These are phyloP conservation scores for Pyrrhoderma noxium DNA, from an alignment of 1,284 basidiomycete genomes.

Conservation along the genomic window DNA sequence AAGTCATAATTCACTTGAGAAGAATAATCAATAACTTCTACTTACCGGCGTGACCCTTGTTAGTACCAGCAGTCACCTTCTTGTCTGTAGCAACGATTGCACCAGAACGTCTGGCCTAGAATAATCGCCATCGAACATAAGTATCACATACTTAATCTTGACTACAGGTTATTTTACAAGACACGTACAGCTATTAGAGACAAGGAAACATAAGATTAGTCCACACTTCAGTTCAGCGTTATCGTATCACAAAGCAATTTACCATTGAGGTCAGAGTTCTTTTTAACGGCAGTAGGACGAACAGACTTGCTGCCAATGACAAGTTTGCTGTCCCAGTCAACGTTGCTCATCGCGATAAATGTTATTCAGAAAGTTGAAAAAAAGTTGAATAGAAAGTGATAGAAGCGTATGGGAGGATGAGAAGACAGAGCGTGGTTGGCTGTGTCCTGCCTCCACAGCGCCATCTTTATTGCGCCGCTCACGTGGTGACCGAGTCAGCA, in stretches of 20 bases:
- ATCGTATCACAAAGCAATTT: conserved; percentile 13
- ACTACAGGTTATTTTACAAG: too few relatives aligned
- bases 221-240: too few relatives aligned
- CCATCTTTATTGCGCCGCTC: conserved; percentile 8
- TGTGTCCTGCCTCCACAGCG: background rate
- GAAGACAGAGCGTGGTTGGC: background rate
- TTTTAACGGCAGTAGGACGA: conserved; percentile 64
- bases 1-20: background rate
- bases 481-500: conserved; percentile 7
- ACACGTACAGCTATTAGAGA: too few relatives aligned
- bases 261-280: conserved; percentile 68
- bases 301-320: conserved; percentile 75
- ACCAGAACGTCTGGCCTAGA: conserved; percentile 62
- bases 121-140: too few relatives aligned
- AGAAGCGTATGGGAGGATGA: background rate
- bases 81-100: conserved; percentile 74
- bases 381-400: background rate
- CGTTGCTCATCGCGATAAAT: conserved; percentile 37
- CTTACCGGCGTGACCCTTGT: conserved; percentile 68
- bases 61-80: conserved; percentile 56
- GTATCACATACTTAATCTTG: too few relatives aligned
- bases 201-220: too few relatives aligned
- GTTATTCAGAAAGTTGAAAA: background rate
- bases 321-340: conserved; percentile 64
- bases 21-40: too few relatives aligned